These are phyloP conservation scores for Zea mays DNA, from an alignment of 176 grass and related monocot genomes.

Conservation along the genomic window Zm-B73-REFERENCE-NAM-5.0 NC_050096.1:51307001-51307500, in stretches of 20 bases:
- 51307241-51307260: neutral
- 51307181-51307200: constrained; percentile 21
- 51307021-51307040: too few species aligned
- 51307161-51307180: constrained; percentile 11
- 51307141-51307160: neutral
- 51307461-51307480: constrained; percentile 54
- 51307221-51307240: constrained; percentile 45
- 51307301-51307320: constrained; percentile 31
- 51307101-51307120: neutral
- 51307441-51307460: constrained; percentile 35
- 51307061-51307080: too few species aligned
- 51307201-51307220: constrained; percentile 13
- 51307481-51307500: constrained; percentile 52
- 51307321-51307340: constrained; percentile 27
- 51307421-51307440: constrained; percentile 46
- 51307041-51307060: too few species aligned
- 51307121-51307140: neutral
- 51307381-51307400: neutral
- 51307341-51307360: constrained; percentile 32
- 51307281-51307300: constrained; percentile 39
- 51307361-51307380: neutral
- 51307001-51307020: too few species aligned
- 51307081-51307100: too few species aligned
- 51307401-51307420: constrained; percentile 62
- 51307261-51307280: constrained; percentile 43